Evolutionary conservation across 331 rosid species (phyloP).

Genomic region (Pyracantha coccinea): DNA sequence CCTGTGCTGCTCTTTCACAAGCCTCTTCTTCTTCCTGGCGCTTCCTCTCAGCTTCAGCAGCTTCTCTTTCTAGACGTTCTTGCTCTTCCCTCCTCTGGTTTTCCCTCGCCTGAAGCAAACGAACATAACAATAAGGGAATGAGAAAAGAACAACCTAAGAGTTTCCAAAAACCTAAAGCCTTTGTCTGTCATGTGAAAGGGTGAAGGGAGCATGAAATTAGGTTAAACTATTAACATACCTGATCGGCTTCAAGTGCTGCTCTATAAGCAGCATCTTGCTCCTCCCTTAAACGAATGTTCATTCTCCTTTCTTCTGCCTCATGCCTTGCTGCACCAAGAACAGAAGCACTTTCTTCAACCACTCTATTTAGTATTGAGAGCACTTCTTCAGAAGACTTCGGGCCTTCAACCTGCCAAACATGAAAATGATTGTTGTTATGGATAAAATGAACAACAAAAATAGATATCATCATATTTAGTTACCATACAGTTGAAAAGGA

Average conservation of each 20-base stretch:
- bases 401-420: slow-evolving; percentile 76
- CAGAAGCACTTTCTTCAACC: slow-evolving; percentile 85
- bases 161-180: slow-evolving; percentile 2
- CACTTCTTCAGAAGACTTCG: slow-evolving; percentile 84
- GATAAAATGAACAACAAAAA: slow-evolving; percentile 4
- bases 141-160: slow-evolving; percentile 1
- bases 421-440: neutral
- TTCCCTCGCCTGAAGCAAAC: slow-evolving; percentile 77
- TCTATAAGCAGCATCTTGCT: slow-evolving; percentile 98
- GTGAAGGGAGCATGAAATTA: neutral
- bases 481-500: neutral
- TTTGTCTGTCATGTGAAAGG: neutral
- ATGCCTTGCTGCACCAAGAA: slow-evolving; percentile 70
- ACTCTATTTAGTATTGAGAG: slow-evolving; percentile 65
- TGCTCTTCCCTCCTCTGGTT: slow-evolving; percentile 82
- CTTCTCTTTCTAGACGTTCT: slow-evolving; percentile 91
- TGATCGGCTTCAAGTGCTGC: slow-evolving; percentile 99
- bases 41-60: slow-evolving; percentile 90
- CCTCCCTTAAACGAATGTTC: slow-evolving; percentile 79
- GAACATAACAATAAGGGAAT: slow-evolving; percentile 16
- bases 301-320: slow-evolving; percentile 89
- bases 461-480: neutral
- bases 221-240: slow-evolving; percentile 40
- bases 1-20: slow-evolving; percentile 72
- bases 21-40: slow-evolving; percentile 89